Evolutionary conservation across 1,139 yeast genomes (phyloP).

Genomic region (Meyerozyma guilliermondii): DNA sequence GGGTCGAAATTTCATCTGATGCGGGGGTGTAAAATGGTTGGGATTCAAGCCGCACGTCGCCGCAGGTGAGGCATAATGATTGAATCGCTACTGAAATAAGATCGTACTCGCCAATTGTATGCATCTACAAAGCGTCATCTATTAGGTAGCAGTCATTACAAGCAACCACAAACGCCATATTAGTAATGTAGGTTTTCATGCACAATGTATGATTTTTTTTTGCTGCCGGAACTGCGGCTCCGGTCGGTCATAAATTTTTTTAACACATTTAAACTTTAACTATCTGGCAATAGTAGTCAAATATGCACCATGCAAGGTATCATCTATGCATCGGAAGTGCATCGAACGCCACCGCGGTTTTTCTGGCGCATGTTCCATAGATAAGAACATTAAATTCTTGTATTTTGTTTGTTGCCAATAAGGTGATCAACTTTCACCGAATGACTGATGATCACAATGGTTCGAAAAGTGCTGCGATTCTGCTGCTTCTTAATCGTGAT

Average conservation of each 20-base stretch:
- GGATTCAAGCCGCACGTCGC: neutral
- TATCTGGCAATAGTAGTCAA: neutral
- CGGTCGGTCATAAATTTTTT: neutral
- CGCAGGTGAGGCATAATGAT: neutral
- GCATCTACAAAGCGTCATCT: no score
- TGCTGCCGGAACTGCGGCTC: neutral
- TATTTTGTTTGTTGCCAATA: neutral
- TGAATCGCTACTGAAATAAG: no score
- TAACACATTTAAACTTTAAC: neutral
- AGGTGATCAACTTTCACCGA: no score
- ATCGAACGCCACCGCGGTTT: neutral
- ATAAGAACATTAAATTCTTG: neutral
- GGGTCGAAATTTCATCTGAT: neutral
- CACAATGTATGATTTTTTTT: no score
- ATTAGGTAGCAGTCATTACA: no score
- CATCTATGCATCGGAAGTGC: constrained; percentile 1
- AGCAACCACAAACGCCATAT: no score
- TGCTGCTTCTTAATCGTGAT: neutral
- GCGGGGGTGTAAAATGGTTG: neutral
- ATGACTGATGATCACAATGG: neutral
- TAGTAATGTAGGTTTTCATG: no score
- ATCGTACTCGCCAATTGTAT: no score
- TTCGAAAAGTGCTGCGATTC: neutral
- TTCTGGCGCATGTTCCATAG: neutral
- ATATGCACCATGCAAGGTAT: constrained; percentile 1